phyloP scores from a whole-genome alignment of 2,329 filamentous ascomycete species.

The Fusarium duplospermum region DNA sequence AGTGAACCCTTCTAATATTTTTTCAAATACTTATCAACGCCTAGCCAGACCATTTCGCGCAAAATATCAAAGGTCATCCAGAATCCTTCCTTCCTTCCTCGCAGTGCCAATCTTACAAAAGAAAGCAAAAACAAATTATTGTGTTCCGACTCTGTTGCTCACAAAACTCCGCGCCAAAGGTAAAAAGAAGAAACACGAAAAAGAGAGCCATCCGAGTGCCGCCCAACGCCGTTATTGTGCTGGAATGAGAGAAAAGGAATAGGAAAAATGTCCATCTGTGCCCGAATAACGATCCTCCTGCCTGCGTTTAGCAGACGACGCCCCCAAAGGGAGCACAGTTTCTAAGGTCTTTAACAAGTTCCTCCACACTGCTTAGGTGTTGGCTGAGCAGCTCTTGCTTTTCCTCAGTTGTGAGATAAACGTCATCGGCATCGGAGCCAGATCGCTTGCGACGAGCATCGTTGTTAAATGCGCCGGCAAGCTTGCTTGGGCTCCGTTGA shows the following conservation, averaged over 20 bases:
- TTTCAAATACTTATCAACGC: conserved; percentile 42
- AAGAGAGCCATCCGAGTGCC: conserved; percentile 31
- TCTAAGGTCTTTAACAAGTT: conserved; percentile 84
- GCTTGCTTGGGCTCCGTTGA: conserved; percentile 76
- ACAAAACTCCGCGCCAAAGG: conserved; percentile 42
- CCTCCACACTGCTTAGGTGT: conserved; percentile 85
- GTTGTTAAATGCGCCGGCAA: conserved; percentile 65
- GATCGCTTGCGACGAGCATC: conserved; percentile 49
- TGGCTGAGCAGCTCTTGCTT: conserved; percentile 83
- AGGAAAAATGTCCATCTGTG: neutral
- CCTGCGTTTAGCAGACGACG: conserved; percentile 57
- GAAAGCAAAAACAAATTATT: conserved; percentile 34
- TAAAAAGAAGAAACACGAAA: conserved; percentile 17
- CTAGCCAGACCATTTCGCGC: conserved; percentile 42
- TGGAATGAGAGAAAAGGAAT: conserved; percentile 6
- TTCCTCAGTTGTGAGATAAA: conserved; percentile 74
- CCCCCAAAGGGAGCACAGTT: conserved; percentile 82
- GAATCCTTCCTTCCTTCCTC: conserved; percentile 16
- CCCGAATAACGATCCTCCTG: neutral
- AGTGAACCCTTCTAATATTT: conserved; percentile 30
- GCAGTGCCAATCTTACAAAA: conserved; percentile 29
- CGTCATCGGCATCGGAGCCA: conserved; percentile 47
- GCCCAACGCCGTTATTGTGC: conserved; percentile 26
- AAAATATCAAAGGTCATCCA: conserved; percentile 37
- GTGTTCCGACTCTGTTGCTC: conserved; percentile 29